Evolutionary conservation across 169 alveolate genomes (phyloP).

Genomic region (Toxoplasma gondii): DNA sequence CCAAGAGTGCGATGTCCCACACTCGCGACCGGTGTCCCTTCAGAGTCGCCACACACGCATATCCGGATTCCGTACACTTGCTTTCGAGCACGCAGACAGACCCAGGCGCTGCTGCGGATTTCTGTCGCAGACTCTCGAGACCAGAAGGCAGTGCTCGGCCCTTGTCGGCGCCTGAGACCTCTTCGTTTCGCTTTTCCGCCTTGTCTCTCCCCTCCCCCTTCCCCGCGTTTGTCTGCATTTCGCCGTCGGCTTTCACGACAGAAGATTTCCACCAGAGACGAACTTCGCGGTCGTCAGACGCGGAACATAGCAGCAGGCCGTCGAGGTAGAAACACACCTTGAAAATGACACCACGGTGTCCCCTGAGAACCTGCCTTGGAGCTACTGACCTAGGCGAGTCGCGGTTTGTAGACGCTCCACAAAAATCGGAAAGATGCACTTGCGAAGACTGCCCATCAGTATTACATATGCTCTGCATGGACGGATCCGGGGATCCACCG

Average conservation of each 20-base stretch:
- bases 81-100: neutral
- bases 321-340: conserved; percentile 6
- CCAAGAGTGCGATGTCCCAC: conserved; percentile 45
- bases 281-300: conserved; percentile 55
- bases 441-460: neutral
- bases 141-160: no score
- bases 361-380: conserved; percentile 13
- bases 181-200: neutral
- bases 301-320: conserved; percentile 28
- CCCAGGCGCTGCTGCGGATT: neutral
- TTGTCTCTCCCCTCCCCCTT: neutral
- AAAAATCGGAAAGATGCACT: neutral
- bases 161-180: neutral
- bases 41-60: conserved; percentile 17
- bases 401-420: no score
- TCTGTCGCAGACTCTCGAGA: neutral
- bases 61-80: neutral
- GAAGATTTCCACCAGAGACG: conserved; percentile 39
- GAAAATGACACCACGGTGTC: conserved; percentile 52
- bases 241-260: neutral
- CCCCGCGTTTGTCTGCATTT: neutral
- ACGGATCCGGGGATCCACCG: neutral
- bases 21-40: conserved; percentile 57
- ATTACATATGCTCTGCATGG: neutral
- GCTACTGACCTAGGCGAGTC: neutral